A percentile compares a stretch with the other conserved stretches of the same genome.
phyloP scores from a whole-genome alignment of 1,139 yeast species.

The Geotrichum candidum region DNA sequence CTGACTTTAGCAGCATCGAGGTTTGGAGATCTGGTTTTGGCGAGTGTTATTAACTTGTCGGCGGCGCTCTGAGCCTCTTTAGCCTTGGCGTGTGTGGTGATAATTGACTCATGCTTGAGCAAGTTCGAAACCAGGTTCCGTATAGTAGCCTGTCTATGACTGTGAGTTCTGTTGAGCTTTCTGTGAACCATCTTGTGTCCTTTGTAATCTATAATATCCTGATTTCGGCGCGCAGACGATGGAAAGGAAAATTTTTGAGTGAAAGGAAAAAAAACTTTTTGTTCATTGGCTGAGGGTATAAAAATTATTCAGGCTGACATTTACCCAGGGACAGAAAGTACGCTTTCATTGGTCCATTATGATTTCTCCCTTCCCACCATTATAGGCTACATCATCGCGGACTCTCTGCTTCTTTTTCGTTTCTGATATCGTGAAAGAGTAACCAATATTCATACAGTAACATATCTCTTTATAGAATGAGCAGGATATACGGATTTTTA shows the following conservation, averaged over 20 bases:
- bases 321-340: conserved; percentile 6
- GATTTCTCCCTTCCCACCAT: conserved; percentile 2
- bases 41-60: conserved; percentile 51
- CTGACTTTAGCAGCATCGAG: conserved; percentile 24
- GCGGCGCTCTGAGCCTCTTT: conserved; percentile 54
- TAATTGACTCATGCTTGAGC: conserved; percentile 59
- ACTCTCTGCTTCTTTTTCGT: not conserved
- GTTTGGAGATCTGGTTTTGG: conserved; percentile 34
- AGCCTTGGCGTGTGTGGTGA: conserved; percentile 68
- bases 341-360: conserved; percentile 5
- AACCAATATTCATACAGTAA: not conserved
- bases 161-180: conserved; percentile 30
- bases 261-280: not conserved
- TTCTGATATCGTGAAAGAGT: not conserved
- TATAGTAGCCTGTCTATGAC: conserved; percentile 50
- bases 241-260: not conserved
- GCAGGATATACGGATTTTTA: conserved; percentile 65
- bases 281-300: conserved; percentile 7
- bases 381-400: not conserved
- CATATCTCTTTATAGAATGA: conserved; percentile 32
- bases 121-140: conserved; percentile 62
- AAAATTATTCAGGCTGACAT: conserved; percentile 1
- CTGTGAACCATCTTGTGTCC: conserved; percentile 16
- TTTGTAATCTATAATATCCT: not conserved
- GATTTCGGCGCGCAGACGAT: not conserved